Base-by-base conservation (phyloP, 164 flowering plant genomes). In the Protea cynaroides region DNA sequence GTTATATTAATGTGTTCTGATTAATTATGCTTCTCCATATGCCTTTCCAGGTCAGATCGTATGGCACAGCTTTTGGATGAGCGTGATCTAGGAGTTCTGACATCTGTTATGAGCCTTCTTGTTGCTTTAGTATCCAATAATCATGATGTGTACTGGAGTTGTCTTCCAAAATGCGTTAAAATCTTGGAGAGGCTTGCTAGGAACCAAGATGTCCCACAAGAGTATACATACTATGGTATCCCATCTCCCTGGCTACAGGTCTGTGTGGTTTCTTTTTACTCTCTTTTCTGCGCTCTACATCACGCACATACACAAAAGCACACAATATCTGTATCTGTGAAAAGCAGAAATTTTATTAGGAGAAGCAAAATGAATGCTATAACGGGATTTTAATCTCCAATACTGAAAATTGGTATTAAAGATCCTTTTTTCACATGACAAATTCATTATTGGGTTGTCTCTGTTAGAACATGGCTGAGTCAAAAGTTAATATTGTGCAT, bases 181-280 rank as follows among this genome's bases (percentile, higher is more conserved):
- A 78, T 79, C 58, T 78, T 95, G 81, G 98, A 95, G 74, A 86
- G 97, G 72, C 92, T 95, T 60, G 91, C 94, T 60, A 84, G 99
- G 76, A 92, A 88, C 75, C 94, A 87, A 71, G 99, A 95, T 80
- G 66, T 95, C 65, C 98, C 98, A n/a, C 99, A 87, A 74, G 99
- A 95, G 66, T 95, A 92, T 75, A 92, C 97, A 37, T 95, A 95
- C 74, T 92, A 95, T 78, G 99, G 98, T 56, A 92, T 95, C 66
- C 98, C 99, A 67, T 92, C 99, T 71, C 99, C 99, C 47, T 95
- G 99, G 99, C 99, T 95, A 72, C 99, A 95, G 99, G 99, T 92
- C 65, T 79, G 78, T 79, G 64, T 47, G 24, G 73, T n/a, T 38
- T 59, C 60, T 25, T 61, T 62, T 21, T 19, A 7, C 14, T 49